Evolutionary conservation across 2,329 filamentous ascomycete genomes (phyloP).

Genomic region (Venturia asperata): DNA sequence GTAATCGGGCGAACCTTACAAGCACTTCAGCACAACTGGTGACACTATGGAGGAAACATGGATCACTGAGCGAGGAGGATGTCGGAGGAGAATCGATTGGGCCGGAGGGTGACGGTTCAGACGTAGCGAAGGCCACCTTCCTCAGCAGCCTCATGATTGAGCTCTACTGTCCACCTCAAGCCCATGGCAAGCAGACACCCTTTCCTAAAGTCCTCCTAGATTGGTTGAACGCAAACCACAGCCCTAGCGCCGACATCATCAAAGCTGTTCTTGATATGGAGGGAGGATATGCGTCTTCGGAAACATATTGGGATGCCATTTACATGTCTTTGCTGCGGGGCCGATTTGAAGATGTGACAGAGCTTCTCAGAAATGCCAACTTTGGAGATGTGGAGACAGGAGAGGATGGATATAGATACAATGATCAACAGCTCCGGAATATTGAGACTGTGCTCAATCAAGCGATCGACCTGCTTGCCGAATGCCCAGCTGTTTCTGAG

Average conservation of each 20-base stretch:
- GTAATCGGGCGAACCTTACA: slow-evolving; percentile 27
- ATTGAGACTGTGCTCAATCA: slow-evolving; percentile 64
- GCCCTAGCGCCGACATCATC: slow-evolving; percentile 61
- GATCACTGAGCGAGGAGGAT: slow-evolving; percentile 24
- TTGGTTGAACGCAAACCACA: slow-evolving; percentile 73
- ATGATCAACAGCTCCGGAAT: slow-evolving; percentile 67
- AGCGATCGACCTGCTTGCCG: slow-evolving; percentile 61
- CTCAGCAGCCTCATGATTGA: slow-evolving; percentile 71
- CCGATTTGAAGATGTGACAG: slow-evolving; percentile 58
- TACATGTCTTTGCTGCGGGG: slow-evolving; percentile 69
- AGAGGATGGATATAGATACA: slow-evolving; percentile 60
- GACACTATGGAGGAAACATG: slow-evolving; percentile 26
- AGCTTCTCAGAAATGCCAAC: slow-evolving; percentile 64
- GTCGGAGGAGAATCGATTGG: slow-evolving; percentile 22
- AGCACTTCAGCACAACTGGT: slow-evolving; percentile 24
- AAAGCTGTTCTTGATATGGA: slow-evolving; percentile 55
- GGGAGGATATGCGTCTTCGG: slow-evolving; percentile 69
- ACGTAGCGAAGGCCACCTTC: slow-evolving; percentile 64
- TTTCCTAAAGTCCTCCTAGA: slow-evolving; percentile 73
- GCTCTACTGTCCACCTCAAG: slow-evolving; percentile 47
- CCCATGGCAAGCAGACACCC: slow-evolving; percentile 32
- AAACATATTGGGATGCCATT: slow-evolving; percentile 79
- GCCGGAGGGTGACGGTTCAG: neutral
- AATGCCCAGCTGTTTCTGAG: slow-evolving; percentile 59
- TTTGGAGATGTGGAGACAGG: slow-evolving; percentile 65